Percentiles rank a stretch among this genome's conserved stretches.
Conservation (phyloP, 305 asterid genomes). For the Fraxinus baroniana region DNA sequence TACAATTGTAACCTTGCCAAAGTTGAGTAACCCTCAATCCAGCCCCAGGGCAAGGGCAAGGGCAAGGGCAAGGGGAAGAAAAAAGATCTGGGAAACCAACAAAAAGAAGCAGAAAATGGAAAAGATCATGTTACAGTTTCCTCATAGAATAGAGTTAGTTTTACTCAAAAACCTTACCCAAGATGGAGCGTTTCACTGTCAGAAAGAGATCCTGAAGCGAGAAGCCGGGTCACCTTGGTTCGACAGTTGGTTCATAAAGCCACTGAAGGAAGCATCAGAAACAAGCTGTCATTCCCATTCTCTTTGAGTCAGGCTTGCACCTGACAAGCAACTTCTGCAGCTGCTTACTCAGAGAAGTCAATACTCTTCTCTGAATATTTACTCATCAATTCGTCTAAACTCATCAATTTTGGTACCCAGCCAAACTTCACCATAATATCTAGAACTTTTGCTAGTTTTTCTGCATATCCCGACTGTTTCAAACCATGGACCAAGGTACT, state of each 20-base stretch:
- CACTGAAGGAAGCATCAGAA: slow-evolving; percentile 10
- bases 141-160: not conserved
- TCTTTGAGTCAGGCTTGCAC: slow-evolving; percentile 30
- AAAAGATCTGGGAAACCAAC: not conserved
- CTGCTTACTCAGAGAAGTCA: slow-evolving; percentile 30
- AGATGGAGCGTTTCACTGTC: not conserved
- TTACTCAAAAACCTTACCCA: not conserved
- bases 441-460: slow-evolving; percentile 42
- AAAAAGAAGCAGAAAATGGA: not conserved
- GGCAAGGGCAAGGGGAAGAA: no score
- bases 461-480: slow-evolving; percentile 56
- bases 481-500: slow-evolving; percentile 58
- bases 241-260: slow-evolving; percentile 20
- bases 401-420: slow-evolving; percentile 58
- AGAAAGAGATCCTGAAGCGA: not conserved
- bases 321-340: slow-evolving; percentile 43
- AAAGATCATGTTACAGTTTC: not conserved
- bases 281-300: not conserved
- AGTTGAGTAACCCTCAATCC: not conserved
- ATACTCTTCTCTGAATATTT: slow-evolving; percentile 29
- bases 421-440: slow-evolving; percentile 55
- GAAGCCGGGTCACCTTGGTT: slow-evolving; percentile 3
- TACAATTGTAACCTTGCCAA: not conserved
- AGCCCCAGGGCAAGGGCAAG: not conserved
- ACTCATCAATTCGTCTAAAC: slow-evolving; percentile 42